Conservation (phyloP, 1,284 basidiomycete species). For the Apiotrichum akiyoshidainum region DNA sequence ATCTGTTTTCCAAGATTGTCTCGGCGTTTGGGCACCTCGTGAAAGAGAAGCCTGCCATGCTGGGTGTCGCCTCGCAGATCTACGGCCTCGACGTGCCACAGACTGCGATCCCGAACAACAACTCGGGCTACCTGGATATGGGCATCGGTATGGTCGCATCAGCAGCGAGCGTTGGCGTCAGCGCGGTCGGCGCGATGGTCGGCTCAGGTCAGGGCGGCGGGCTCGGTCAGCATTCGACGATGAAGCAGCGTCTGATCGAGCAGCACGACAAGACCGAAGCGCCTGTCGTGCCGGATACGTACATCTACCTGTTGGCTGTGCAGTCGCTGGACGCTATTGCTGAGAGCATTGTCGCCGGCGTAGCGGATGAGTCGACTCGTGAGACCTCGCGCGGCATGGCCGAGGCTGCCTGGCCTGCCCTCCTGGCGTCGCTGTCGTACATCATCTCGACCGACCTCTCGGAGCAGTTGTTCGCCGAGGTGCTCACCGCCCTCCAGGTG, state of each 20-base stretch:
- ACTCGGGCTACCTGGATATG: conserved; percentile 57
- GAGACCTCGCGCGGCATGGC: conserved; percentile 71
- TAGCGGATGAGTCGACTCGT: conserved; percentile 31
- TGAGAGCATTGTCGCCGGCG: conserved; percentile 76
- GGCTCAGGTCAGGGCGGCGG: conserved; percentile 58
- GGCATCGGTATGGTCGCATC: conserved; percentile 79
- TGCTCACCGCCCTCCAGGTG: conserved; percentile 72
- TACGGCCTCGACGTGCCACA: conserved; percentile 65
- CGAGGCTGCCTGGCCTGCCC: conserved; percentile 79
- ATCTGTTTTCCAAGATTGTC: conserved; percentile 75
- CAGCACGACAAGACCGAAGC: conserved; percentile 94
- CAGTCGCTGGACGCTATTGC: conserved; percentile 84
- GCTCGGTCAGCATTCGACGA: conserved; percentile 67
- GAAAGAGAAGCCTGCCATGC: conserved; percentile 77
- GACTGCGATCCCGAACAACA: conserved; percentile 24
- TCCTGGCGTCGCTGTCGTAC: conserved; percentile 84
- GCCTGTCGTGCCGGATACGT: conserved; percentile 84
- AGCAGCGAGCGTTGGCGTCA: conserved; percentile 74
- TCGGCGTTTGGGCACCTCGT: conserved; percentile 76
- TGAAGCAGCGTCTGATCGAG: conserved; percentile 91
- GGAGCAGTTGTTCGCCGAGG: conserved; percentile 64
- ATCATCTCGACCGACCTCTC: conserved; percentile 81
- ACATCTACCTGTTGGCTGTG: conserved; percentile 84
- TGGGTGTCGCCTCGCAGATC: conserved; percentile 76
- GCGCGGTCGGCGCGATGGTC: conserved; percentile 68